A percentile compares a stretch with the other conserved stretches of the same genome.
Evolutionary conservation across 2,329 filamentous ascomycete species (phyloP).

Genomic region (Pseudogymnoascus sp.): DNA sequence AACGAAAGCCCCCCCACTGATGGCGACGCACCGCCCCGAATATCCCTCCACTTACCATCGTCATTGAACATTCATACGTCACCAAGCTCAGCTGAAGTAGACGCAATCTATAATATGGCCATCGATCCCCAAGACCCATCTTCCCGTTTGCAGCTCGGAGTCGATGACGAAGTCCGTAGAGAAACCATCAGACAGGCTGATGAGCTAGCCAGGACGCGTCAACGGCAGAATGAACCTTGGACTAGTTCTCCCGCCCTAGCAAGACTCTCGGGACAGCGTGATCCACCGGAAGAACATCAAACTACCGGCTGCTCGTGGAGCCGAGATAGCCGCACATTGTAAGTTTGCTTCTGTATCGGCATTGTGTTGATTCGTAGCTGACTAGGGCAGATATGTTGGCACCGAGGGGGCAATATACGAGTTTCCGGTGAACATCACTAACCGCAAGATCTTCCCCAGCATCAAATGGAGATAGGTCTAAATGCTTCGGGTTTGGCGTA

Average conservation of each 20-base stretch:
- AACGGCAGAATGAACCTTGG: constrained; percentile 12
- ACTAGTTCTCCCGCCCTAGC: constrained; percentile 1
- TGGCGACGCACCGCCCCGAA: neutral
- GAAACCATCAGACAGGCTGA: constrained; percentile 19
- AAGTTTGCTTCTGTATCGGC: constrained; percentile 29
- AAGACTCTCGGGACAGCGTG: constrained; percentile 20
- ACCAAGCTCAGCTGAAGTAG: constrained; percentile 33
- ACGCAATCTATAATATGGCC: constrained; percentile 35
- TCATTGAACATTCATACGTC: constrained; percentile 22
- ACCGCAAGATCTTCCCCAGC: constrained; percentile 50
- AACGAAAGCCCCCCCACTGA: constrained; percentile 9
- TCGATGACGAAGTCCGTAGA: constrained; percentile 24
- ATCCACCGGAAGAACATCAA: constrained; percentile 26
- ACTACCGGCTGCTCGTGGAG: constrained; percentile 57
- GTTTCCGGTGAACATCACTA: constrained; percentile 55
- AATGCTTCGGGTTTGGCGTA: constrained; percentile 3
- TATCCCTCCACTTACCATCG: constrained; percentile 17
- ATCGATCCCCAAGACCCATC: constrained; percentile 19
- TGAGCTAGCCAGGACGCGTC: neutral
- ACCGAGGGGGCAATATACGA: constrained; percentile 70
- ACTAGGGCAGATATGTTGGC: constrained; percentile 45
- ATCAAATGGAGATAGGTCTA: constrained; percentile 41
- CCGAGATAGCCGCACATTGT: constrained; percentile 51
- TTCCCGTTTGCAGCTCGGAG: constrained; percentile 20
- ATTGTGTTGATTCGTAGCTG: neutral